Base-by-base conservation (phyloP, 768 basidiomycete genomes). In the Nevesoporus exiguus region DNA sequence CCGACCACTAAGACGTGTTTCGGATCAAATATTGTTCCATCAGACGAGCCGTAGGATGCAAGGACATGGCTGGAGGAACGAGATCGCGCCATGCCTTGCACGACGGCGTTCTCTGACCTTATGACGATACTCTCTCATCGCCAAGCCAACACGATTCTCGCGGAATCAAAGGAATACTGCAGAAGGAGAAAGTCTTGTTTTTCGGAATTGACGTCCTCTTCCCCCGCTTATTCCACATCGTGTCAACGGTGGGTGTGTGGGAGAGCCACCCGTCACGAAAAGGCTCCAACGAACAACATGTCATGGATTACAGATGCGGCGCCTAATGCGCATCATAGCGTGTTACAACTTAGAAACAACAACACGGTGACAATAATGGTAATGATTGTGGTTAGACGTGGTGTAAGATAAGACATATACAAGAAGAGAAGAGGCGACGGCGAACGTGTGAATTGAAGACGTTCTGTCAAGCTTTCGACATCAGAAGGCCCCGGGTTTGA, bases 401-500 rank as follows among this genome's bases (percentile, higher is more conserved):
- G 21, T 39, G 33, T 68, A 63, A 44, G 24, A 46, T 68, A 66
- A 47, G 63, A 15, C 46, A 66, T 64, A 66, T 55, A 63, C 52
- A 57, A 3, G 33, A 36, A 33, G 21, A 36, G 15, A 15, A 10
- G 22, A 27, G 27, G 24, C 22, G 47, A 25, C 17, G 42, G n/a
- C 13, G n/a, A n/a, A n/a, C n/a, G 31, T 13, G 31, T 19, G 41
- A 25, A 41, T 22, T 6, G 19, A 59, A 34, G 33, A 30, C 10
- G 54, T 46, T 40, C 36, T 47, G 31, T n/a, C 19, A 15, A 55
- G 21, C 13, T n/a, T 8, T 46, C 24, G 50, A 25, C 14, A 33
- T 65, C 41, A 69, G 29, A 71, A 68, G 9, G 29, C 56, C 2
- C 64, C 67, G 8, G 59, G 51, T 47, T 61, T 55, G 47, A 71